phyloP scores from a whole-genome alignment of 2,329 filamentous ascomycete species.

The Botrytis pseudocinerea region DNA sequence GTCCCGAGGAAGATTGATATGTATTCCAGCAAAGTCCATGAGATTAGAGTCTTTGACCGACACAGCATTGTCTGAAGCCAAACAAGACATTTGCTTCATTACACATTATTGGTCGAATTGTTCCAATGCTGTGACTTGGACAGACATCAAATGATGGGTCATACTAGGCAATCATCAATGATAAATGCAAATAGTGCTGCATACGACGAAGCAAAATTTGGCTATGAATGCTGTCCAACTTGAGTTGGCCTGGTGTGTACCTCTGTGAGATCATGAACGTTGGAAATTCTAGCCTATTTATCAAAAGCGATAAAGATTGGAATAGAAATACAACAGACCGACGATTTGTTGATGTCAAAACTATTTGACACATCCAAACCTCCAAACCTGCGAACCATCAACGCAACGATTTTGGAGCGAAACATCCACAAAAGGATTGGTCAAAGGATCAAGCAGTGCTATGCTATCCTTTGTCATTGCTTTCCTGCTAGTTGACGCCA shows the following conservation, averaged over 20 bases:
- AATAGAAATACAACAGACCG: not conserved
- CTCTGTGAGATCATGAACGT: not conserved
- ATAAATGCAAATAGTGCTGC: not conserved
- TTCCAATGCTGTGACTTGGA: not conserved
- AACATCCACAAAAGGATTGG: not conserved
- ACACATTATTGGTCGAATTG: not conserved
- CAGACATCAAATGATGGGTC: not conserved
- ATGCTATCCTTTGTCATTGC: not conserved
- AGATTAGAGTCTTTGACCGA: not conserved
- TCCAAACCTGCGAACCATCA: not conserved
- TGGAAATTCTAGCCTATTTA: not conserved
- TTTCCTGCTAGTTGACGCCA: not conserved
- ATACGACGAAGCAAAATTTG: not conserved
- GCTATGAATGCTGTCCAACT: conserved; percentile 4
- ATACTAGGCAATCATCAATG: not conserved
- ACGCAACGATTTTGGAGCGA: not conserved
- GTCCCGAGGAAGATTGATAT: not conserved
- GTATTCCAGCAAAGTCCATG: not conserved
- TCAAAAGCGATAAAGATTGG: not conserved
- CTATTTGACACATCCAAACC: conserved; percentile 4
- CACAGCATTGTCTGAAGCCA: not conserved
- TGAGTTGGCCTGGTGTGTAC: not conserved
- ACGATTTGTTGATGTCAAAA: not conserved
- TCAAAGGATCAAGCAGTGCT: not conserved
- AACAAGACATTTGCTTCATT: not conserved